Evolutionary conservation across 2,329 filamentous ascomycete genomes (phyloP), one percentile per base, ranked within the genome.

Genomic region (Paecilomyces formosus): DNA sequence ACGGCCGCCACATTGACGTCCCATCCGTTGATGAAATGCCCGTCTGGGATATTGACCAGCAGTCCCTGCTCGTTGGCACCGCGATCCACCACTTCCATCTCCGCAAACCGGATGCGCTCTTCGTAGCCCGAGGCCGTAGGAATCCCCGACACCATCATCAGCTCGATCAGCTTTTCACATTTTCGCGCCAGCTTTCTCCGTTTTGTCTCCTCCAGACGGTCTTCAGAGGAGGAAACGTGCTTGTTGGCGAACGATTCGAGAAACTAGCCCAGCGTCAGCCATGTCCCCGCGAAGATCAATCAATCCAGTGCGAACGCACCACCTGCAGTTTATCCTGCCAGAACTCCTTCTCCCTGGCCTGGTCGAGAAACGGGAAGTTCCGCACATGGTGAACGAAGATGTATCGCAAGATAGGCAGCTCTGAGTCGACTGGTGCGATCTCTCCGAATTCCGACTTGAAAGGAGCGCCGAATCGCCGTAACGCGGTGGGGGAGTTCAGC

Each of bases 131-230:
- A 97, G 3, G 94, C 92, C 0, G 94, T 99, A 33, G 90, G 90
- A 59, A 99, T 88, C 39, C 94, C 94, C 7, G 93, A 97, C 8
- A 99, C 94, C 92, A 99, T 97, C 94, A 99, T 99, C 61, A 99
- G 81, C 80, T 99, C 94, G 11, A 99, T 90, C 59, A 99, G 79
- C 78, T 99, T 99, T 73, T 94, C 88, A 54, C 90, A 91, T 82
- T 99, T 99, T 66, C 88, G 81, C 3, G 94, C 93, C 63, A 99
- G 78, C 75, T 99, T 99, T 64, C 87, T 84, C 59, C 94, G 85
- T 79, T 99, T 99, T 9, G 94, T 97, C 75, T 97, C 92, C 76
- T 99, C 94, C 30, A 97, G 79, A 3, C 94, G 86, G 72, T 99
- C 94, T 76, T 97, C 94, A 4, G 93, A 97, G 5, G 92, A 96